Percentiles rank a stretch among this genome's conserved stretches.
Evolutionary conservation across 768 basidiomycete genomes (phyloP).

Genomic region (Macrocybe gigantea): DNA sequence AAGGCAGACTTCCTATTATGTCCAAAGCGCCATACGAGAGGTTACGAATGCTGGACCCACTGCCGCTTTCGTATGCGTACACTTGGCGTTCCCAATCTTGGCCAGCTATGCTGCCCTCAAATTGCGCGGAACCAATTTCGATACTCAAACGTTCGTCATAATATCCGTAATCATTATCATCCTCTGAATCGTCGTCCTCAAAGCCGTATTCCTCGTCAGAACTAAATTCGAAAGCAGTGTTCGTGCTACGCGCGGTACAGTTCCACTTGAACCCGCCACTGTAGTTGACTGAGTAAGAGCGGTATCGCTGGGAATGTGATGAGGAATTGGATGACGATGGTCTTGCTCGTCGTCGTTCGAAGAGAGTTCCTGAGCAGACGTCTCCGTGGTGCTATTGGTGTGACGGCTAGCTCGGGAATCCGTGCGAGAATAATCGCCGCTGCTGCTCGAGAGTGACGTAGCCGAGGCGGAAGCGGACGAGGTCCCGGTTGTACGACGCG

Average conservation of each 20-base stretch:
- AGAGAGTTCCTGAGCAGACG: conserved; percentile 28
- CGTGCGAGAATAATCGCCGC: conserved; percentile 23
- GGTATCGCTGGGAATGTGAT: conserved; percentile 10
- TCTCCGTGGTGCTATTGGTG: conserved; percentile 27
- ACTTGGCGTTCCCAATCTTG: conserved; percentile 17
- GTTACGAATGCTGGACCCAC: conserved; percentile 17
- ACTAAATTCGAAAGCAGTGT: conserved; percentile 31
- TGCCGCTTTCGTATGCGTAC: conserved; percentile 15
- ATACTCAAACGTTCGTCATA: conserved; percentile 33
- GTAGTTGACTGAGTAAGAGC: conserved; percentile 16
- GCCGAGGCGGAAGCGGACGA: conserved; percentile 41
- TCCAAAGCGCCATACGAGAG: conserved; percentile 7
- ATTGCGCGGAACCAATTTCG: conserved; percentile 32
- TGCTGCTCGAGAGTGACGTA: conserved; percentile 32
- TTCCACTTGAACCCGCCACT: conserved; percentile 18
- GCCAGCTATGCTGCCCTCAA: conserved; percentile 22
- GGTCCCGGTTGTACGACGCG: conserved; percentile 35
- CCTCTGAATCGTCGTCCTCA: conserved; percentile 20
- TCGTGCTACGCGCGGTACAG: conserved; percentile 15
- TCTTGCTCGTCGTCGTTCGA: conserved; percentile 30
- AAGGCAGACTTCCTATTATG: conserved; percentile 56
- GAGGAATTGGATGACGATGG: conserved; percentile 25
- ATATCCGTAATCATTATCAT: conserved; percentile 1
- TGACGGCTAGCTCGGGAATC: conserved; percentile 20
- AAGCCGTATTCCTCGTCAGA: conserved; percentile 43